Evolutionary conservation across 1,284 basidiomycete species (phyloP).

Genomic region (Ganoderma lucidum): DNA sequence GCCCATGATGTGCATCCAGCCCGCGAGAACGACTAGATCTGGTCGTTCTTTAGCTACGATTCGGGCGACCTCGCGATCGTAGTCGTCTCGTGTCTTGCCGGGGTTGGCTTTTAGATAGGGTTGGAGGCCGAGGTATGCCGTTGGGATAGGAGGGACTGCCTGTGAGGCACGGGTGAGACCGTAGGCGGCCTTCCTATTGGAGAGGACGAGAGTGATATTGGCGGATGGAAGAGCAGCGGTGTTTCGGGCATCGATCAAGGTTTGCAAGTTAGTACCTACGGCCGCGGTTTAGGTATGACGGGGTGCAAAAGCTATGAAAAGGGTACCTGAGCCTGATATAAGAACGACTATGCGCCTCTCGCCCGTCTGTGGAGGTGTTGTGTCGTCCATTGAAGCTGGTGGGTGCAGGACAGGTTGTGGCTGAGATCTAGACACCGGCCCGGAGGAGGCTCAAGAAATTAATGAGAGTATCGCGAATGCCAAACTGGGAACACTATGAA

Average conservation of each 20-base stretch:
- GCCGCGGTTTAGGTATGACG: constrained; percentile 10
- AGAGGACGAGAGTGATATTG: constrained; percentile 85
- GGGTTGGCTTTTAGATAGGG: constrained; percentile 84
- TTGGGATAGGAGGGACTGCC: constrained; percentile 81
- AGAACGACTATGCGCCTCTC: constrained; percentile 66
- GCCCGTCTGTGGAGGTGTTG: constrained; percentile 14
- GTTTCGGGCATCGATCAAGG: constrained; percentile 88
- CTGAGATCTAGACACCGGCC: not conserved
- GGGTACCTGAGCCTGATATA: constrained; percentile 86
- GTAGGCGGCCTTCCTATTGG: constrained; percentile 92
- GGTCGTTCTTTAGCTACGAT: constrained; percentile 73
- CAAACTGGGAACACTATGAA: not conserved
- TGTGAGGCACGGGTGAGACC: constrained; percentile 84
- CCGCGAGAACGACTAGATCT: constrained; percentile 92
- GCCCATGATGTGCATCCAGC: constrained; percentile 96
- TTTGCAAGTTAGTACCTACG: constrained; percentile 94
- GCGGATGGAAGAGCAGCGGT: constrained; percentile 73
- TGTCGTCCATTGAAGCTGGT: constrained; percentile 31
- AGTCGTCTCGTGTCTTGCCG: constrained; percentile 82
- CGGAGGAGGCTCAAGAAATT: not conserved
- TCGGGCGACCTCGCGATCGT: constrained; percentile 86
- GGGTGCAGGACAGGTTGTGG: constrained; percentile 3
- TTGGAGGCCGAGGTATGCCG: constrained; percentile 86
- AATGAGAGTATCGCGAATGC: not conserved
- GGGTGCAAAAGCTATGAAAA: constrained; percentile 22